Conservation (phyloP, 208 protist species). For the Trypanosoma caninum region DNA sequence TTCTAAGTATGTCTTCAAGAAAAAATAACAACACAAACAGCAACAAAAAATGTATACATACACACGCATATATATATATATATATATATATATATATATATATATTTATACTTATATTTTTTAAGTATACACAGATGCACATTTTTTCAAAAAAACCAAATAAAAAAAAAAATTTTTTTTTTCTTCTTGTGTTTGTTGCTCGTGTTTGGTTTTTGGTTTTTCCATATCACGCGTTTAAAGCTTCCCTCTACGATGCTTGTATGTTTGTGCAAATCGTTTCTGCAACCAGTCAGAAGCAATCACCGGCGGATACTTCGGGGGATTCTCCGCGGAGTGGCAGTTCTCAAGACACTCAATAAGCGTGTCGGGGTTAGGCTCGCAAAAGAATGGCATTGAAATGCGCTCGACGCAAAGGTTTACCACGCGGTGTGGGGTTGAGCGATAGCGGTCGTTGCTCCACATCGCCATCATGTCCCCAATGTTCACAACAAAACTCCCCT, state of each 20-base stretch:
- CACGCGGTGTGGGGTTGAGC: slow-evolving; percentile 70
- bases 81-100: too few relatives aligned
- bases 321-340: slow-evolving; percentile 57
- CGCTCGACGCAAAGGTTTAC: slow-evolving; percentile 61
- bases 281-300: slow-evolving; percentile 58
- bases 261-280: slow-evolving; percentile 72
- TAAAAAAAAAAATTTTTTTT: too few relatives aligned
- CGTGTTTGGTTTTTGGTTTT: too few relatives aligned
- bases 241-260: slow-evolving; percentile 33
- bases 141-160: too few relatives aligned
- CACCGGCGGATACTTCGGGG: slow-evolving; percentile 52
- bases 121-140: background rate
- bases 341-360: slow-evolving; percentile 58
- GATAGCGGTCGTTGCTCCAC: slow-evolving; percentile 78
- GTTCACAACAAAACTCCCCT: slow-evolving; percentile 74
- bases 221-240: too few relatives aligned
- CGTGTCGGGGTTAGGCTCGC: slow-evolving; percentile 69
- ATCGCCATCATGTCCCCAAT: slow-evolving; percentile 88
- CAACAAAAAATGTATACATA: too few relatives aligned
- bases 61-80: background rate
- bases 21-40: too few relatives aligned
- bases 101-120: background rate
- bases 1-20: too few relatives aligned
- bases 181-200: too few relatives aligned
- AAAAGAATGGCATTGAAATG: slow-evolving; percentile 85